These are phyloP conservation scores for Alternaria brassicicola DNA, from an alignment of 2,329 filamentous ascomycete genomes.

Conservation along the genomic window DNA sequence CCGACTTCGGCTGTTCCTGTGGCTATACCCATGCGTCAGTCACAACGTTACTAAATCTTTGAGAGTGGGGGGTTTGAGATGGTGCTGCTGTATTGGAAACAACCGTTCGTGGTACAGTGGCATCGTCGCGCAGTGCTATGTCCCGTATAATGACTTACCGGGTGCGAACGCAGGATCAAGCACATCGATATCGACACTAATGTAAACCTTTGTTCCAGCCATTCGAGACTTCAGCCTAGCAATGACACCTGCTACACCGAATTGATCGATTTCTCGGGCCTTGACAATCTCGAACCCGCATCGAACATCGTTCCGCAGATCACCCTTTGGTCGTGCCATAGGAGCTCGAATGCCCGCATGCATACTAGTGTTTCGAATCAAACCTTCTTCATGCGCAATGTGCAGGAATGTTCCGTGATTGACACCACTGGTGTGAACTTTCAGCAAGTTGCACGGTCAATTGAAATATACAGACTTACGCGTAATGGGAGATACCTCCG, in stretches of 20 bases:
- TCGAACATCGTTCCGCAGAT: conserved; percentile 62
- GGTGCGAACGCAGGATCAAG: conserved; percentile 62
- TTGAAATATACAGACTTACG: conserved; percentile 48
- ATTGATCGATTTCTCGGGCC: conserved; percentile 60
- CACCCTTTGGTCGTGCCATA: conserved; percentile 55
- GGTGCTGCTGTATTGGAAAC: neutral
- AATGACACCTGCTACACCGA: conserved; percentile 57
- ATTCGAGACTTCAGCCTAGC: conserved; percentile 59
- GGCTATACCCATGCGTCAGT: conserved; percentile 34
- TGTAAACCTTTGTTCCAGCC: conserved; percentile 60
- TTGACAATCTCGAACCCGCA: conserved; percentile 66
- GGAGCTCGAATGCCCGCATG: conserved; percentile 68
- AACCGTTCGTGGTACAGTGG: neutral
- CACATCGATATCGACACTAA: conserved; percentile 64
- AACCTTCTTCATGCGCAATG: conserved; percentile 66
- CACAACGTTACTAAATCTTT: neutral
- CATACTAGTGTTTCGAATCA: conserved; percentile 64
- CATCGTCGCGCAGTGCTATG: neutral
- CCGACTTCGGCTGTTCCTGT: conserved; percentile 68
- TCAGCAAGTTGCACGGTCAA: conserved; percentile 5
- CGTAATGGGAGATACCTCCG: conserved; percentile 65
- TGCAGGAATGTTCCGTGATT: conserved; percentile 69
- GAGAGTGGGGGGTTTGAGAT: neutral
- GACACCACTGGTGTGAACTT: conserved; percentile 46
- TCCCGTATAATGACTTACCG: conserved; percentile 44